phyloP scores from a whole-genome alignment of 2,329 filamentous ascomycete species.

The Phoma sp. region DNA sequence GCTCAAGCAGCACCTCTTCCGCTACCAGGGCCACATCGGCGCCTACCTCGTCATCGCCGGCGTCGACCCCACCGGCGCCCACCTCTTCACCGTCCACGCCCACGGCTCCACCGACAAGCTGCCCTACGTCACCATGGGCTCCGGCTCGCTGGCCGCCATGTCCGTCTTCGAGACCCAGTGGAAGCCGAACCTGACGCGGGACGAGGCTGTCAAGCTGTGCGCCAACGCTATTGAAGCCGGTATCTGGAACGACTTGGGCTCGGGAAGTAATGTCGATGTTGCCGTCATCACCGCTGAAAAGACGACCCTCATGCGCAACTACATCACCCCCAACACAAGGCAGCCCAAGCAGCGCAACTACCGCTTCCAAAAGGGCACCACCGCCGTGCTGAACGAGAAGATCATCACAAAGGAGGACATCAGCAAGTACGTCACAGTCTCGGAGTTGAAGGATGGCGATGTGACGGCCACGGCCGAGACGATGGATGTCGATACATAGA shows the following conservation, averaged over 20 bases:
- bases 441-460: constrained; percentile 77
- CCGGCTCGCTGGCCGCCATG: constrained; percentile 95
- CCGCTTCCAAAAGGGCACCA: constrained; percentile 89
- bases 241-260: constrained; percentile 98
- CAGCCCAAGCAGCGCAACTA: constrained; percentile 93
- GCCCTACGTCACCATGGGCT: constrained; percentile 99
- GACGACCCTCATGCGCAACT: constrained; percentile 91
- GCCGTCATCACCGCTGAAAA: constrained; percentile 95
- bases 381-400: constrained; percentile 94
- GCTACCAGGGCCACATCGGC: constrained; percentile 96
- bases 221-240: constrained; percentile 90
- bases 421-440: constrained; percentile 89
- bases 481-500: constrained; percentile 68
- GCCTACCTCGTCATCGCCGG: constrained; percentile 97
- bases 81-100: constrained; percentile 97
- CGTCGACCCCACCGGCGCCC: constrained; percentile 91
- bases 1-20: constrained; percentile 99
- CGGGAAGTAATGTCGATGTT: constrained; percentile 96
- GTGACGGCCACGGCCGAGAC: constrained; percentile 67
- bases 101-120: constrained; percentile 99
- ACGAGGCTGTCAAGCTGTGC: constrained; percentile 83
- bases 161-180: constrained; percentile 96
- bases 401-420: constrained; percentile 94
- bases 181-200: constrained; percentile 78
- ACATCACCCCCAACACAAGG: constrained; percentile 90